A percentile compares a stretch with the other conserved stretches of the same genome.
These are phyloP conservation scores for Pseudoscleropodium purum DNA, from an alignment of 225 moss, liverwort and hornwort genomes.

Conservation along the genomic window DNA sequence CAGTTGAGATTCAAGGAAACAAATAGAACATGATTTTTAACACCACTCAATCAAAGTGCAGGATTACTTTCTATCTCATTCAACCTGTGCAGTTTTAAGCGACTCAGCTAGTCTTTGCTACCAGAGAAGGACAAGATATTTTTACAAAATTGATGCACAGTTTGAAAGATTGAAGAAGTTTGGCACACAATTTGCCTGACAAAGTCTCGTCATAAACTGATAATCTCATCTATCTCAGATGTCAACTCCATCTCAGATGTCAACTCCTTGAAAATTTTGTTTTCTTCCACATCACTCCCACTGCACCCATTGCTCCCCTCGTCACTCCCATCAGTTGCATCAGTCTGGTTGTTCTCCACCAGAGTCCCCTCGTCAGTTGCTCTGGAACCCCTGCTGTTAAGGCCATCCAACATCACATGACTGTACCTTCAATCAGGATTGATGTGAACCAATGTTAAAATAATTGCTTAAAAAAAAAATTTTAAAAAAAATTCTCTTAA, in stretches of 20 bases:
- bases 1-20: background rate
- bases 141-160: background rate
- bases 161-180: background rate
- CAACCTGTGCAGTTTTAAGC: background rate
- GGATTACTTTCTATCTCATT: background rate
- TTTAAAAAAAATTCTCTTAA: background rate
- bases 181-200: no score
- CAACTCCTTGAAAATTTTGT: conserved; percentile 43
- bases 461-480: no score
- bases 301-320: background rate
- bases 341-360: background rate
- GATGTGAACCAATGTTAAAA: background rate
- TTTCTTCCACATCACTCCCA: conserved; percentile 31
- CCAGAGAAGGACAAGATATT: background rate
- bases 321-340: background rate
- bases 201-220: conserved; percentile 18
- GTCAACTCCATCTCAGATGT: conserved; percentile 47
- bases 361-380: background rate
- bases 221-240: conserved; percentile 51
- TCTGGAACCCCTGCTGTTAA: conserved; percentile 1
- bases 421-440: background rate
- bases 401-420: background rate
- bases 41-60: background rate
- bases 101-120: background rate
- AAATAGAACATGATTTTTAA: background rate